Evolutionary conservation across 345 rosid genomes (phyloP), one percentile per base, ranked within the genome.

Genomic region (Sisymbrium altissimum): DNA sequence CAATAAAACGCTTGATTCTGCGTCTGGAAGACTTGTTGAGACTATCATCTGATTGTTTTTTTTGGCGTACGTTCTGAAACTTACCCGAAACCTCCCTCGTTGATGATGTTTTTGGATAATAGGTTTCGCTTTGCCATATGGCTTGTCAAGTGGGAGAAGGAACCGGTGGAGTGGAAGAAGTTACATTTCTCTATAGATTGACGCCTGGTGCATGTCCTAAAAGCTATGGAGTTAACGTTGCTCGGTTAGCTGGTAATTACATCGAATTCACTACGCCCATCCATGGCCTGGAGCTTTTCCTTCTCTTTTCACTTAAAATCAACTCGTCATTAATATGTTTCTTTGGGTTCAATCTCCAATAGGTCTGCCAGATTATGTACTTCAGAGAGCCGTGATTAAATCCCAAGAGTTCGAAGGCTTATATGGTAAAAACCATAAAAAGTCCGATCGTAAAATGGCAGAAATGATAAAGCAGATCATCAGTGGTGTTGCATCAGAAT

Each of bases 171-270:
- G 69, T 78, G 13, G 97, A 95, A 71, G 97, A 92, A 77, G 97
- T 95, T 23, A 87, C 94, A 18, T 95, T 92, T 79, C 99, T 92
- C 40, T 89, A 92, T 76, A 84, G 91, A 77, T 77, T 95, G 80
- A 89, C 83, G 8, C 66, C 80, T 53, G 98, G 98, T 64, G 90
- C 91, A 53, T 95, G 99, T 81, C 99, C 98, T 43, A 95, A 92
- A 82, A 95, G 99, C 82, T 90, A 92, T 63, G 98, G 99, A 64
- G 94, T 92, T 72, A 95, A 92, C 63, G 97, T 95, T 77, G 99
- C 99, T 57, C 87, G 97, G 71, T 81, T 95, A 77, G 99, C 98
- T 53, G 99, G 98, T 88, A 85, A 74, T 43, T 46, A 52, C 49
- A 39, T 29, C 33, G 39, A 23, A 38, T n/a, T 71, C 62, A 23